These are phyloP conservation scores for Rubroboletus pulcherrimus DNA, from an alignment of 768 basidiomycete genomes.

Conservation along the genomic window DNA sequence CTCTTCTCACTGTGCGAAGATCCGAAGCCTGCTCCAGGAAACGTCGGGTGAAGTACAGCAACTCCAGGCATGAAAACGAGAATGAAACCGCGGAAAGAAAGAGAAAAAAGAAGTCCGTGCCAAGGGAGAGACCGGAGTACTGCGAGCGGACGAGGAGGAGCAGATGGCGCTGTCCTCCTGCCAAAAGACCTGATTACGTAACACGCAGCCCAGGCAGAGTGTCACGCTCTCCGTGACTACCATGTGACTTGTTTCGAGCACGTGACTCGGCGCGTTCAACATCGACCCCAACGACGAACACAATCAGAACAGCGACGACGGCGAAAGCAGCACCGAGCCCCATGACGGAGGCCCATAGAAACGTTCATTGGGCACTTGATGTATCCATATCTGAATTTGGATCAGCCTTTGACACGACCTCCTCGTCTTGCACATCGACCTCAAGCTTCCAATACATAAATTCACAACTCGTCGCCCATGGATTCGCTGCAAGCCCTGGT, in stretches of 20 bases:
- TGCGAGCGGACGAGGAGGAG: slow-evolving; percentile 11
- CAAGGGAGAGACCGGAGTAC: slow-evolving; percentile 13
- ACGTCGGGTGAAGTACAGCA: slow-evolving; percentile 37
- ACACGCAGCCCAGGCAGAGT: slow-evolving; percentile 16
- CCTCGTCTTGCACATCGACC: slow-evolving; percentile 44
- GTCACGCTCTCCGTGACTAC: slow-evolving; percentile 10
- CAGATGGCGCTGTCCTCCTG: neutral
- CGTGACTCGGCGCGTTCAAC: slow-evolving; percentile 31
- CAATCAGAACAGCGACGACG: slow-evolving; percentile 15
- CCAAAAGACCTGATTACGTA: slow-evolving; percentile 23
- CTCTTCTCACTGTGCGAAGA: slow-evolving; percentile 26
- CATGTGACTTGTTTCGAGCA: slow-evolving; percentile 15
- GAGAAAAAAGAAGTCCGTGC: neutral
- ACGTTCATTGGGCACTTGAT: slow-evolving; percentile 52
- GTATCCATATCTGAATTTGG: slow-evolving; percentile 40
- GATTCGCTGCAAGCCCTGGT: slow-evolving; percentile 62
- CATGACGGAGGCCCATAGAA: neutral
- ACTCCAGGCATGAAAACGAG: slow-evolving; percentile 40
- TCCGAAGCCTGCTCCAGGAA: slow-evolving; percentile 29
- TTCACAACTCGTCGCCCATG: slow-evolving; percentile 78
- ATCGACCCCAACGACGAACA: slow-evolving; percentile 9
- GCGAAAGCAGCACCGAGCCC: neutral
- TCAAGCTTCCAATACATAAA: slow-evolving; percentile 78
- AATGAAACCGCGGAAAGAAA: neutral
- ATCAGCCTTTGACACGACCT: slow-evolving; percentile 44